Base-by-base conservation (phyloP, 306 rosid species). In the Cicer pinnatifidum region DNA sequence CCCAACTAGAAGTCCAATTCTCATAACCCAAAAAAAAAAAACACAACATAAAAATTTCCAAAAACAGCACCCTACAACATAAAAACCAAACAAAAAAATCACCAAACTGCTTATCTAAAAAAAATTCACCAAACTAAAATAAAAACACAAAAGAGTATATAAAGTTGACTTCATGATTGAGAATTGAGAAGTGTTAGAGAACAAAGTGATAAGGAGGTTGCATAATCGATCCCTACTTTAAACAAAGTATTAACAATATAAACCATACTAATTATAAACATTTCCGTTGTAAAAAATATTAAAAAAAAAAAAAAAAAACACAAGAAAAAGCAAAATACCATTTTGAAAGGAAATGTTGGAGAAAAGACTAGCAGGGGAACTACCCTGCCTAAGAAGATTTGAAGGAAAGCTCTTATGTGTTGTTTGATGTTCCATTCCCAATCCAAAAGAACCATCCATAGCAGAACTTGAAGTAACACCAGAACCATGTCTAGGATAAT, bases 301-400 rank as follows among this genome's bases (percentile, higher is more conserved):
- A 23, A 23, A 23, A 58, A 23, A 44, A 3, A 44, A 62, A 56
- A 11, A 13, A n/a, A 53, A 6, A 1, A 70, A 75, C 35, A 67
- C 23, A 66, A 7, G 38, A 2, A 63, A 37, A 54, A 73, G 48
- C 6, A 71, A 71, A 45, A 45, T 88, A 93, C 98, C 97, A 76
- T 85, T 88, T 61, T 74, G 91, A 69, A 84, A 74, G 74, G 89
- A 75, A 80, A 60, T 69, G 72, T 86, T 86, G 72, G 94, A 82
- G 91, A 88, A 88, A 84, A 89, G 85, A 0, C 87, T 96, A 54
- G 96, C 91, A 84, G 98, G 97, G 19, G 97, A 86, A 81, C 94
- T 91, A 72, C 82, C 92, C 84, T 91, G 94, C 59, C 97, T 83
- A 69, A 81, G 79, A 78, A 93, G 91, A 80, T 44, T 72, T 7